Evolutionary conservation across 2,329 filamentous ascomycete species (phyloP), one percentile per base, ranked within the genome.

Genomic region (Botrytis squamosa): DNA sequence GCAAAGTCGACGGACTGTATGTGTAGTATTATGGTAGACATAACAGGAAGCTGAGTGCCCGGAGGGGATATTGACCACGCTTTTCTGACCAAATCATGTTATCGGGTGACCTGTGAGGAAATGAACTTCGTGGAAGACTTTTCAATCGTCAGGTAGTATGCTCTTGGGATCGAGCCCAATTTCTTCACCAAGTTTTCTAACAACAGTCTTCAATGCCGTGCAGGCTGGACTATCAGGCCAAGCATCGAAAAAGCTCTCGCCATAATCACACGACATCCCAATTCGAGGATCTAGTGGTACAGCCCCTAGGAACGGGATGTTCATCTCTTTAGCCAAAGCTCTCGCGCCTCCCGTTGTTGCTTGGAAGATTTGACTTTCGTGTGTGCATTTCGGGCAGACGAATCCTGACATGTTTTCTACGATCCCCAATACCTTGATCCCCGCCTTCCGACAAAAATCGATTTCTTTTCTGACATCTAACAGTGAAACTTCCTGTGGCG

Each of bases 361-460:
- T 78, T 90, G 88, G 85, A 99, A 99, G 68, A 99, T 97, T 82
- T 97, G 90, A 79, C 88, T 91, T 81, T 90, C 86, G 77, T 94
- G 90, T 72, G 90, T 93, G 83, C 96, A 99, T 73, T 93, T 95
- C 16, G 95, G 95, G 81, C 96, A 99, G 71, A 99, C 95, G 79
- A 98, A 99, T 5, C 94, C 94, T 74, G 91, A 93, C 96, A 99
- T 99, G 81, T 99, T 99, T 85, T 99, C 96, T 25, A 97, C 96
- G 59, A 99, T 86, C 0, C 96, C 96, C 5, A 99, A 83, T 10
- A 99, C 89, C 66, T 87, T 88, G 77, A 99, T 98, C 6, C 93
- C 94, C 0, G 96, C 96, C 84, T 99, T 99, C 74, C 91, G 88
- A 83, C 97, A 99, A 81, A 99, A 99, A 81, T 99, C 95, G 74